Conservation (phyloP, 495 filamentous ascomycete genomes). For the Penicillium simplicissimum region DNA sequence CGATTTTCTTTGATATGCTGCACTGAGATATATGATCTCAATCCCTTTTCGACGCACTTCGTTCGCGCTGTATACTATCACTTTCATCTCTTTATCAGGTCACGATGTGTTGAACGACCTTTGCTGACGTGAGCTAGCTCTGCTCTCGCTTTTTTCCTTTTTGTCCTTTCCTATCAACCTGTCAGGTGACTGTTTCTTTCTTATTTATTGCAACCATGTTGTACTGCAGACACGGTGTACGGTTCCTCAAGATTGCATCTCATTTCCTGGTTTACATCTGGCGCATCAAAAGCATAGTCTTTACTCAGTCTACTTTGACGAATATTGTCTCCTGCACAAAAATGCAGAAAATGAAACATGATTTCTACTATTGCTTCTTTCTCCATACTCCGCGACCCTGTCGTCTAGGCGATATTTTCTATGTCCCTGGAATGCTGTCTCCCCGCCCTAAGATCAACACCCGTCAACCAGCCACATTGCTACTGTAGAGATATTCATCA, state of each 20-base stretch:
- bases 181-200: neutral
- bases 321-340: constrained; percentile 7
- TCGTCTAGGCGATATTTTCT: constrained; percentile 7
- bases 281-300: constrained; percentile 16
- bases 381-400: constrained; percentile 1
- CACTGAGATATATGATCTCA: neutral
- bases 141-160: neutral
- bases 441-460: neutral
- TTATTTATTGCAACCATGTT: constrained; percentile 13
- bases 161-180: neutral
- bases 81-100: constrained; percentile 1
- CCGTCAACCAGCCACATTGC: neutral
- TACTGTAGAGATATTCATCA: constrained; percentile 1
- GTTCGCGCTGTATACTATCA: constrained; percentile 8
- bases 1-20: constrained; percentile 16
- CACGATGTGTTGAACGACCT: neutral
- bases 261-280: neutral
- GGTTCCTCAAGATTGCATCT: constrained; percentile 15
- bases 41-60: neutral
- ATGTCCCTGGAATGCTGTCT: neutral
- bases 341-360: constrained; percentile 13
- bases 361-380: neutral
- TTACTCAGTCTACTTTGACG: neutral
- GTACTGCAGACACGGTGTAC: constrained; percentile 10
- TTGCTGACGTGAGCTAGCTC: neutral